These are phyloP conservation scores for Trichophyton schoenleinii DNA, from an alignment of 2,329 filamentous ascomycete species.

Conservation along the genomic window DNA sequence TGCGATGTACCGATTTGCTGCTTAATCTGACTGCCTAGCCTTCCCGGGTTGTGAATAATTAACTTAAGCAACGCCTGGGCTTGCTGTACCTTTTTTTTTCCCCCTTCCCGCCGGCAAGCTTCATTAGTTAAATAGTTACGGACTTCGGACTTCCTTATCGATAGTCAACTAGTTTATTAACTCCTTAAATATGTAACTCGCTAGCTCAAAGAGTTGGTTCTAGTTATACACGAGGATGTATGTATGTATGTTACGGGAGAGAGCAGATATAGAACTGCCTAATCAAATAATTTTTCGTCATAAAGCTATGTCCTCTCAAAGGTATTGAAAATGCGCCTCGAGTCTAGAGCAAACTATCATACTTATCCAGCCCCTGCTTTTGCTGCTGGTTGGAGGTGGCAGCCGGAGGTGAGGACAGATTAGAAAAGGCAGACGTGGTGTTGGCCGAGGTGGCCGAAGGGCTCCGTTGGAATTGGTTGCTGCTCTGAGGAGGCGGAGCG, in stretches of 20 bases:
- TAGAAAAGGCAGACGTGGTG: not conserved
- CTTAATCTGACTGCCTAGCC: too few species aligned
- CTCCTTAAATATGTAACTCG: not conserved
- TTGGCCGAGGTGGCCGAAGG: not conserved
- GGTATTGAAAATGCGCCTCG: not conserved
- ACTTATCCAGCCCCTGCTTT: constrained; percentile 41
- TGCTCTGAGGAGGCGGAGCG: constrained; percentile 5
- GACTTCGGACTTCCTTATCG: not conserved
- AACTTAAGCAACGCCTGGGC: not conserved
- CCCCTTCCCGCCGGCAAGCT: not conserved
- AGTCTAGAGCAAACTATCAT: constrained; percentile 41
- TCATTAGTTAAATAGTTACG: not conserved
- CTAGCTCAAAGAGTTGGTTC: too few species aligned
- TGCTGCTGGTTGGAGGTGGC: constrained; percentile 13
- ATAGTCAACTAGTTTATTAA: not conserved
- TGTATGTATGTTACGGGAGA: not conserved
- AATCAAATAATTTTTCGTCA: not conserved
- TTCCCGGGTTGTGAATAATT: too few species aligned
- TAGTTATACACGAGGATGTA: not conserved
- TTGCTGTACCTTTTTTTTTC: not conserved
- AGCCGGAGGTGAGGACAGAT: constrained; percentile 4
- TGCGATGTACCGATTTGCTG: not conserved
- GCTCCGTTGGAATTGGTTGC: constrained; percentile 6
- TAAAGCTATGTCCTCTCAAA: not conserved
- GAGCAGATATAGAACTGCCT: not conserved